Evolutionary conservation across 257 asterid genomes (phyloP).

Genomic region (Nemophila menziesii): DNA sequence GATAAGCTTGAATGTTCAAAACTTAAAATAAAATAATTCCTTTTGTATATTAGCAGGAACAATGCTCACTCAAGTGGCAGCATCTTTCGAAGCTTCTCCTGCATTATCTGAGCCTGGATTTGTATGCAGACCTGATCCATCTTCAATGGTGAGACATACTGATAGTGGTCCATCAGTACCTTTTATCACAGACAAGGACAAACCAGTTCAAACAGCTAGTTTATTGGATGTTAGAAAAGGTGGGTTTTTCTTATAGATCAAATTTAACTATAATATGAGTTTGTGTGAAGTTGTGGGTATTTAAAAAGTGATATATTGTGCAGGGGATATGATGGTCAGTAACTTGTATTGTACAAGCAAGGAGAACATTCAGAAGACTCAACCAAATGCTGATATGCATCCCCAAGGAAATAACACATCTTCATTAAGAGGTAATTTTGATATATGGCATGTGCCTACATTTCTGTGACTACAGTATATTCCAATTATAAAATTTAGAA

Average conservation of each 20-base stretch:
- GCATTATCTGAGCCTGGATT: conserved; percentile 40
- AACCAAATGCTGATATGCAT: conserved; percentile 35
- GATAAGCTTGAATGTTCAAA: conserved; percentile 5
- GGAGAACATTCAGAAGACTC: conserved; percentile 49
- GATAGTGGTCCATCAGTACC: conserved; percentile 39
- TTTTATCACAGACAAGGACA: conserved; percentile 53
- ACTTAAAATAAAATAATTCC: conserved; percentile 9
- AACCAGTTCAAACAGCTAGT: conserved; percentile 31
- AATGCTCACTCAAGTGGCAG: conserved; percentile 32
- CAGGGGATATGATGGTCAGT: conserved; percentile 34
- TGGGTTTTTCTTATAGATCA: conserved; percentile 11
- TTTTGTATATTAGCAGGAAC: conserved; percentile 31
- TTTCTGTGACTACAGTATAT: too few relatives aligned
- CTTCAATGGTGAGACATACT: conserved; percentile 23
- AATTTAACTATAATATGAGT: neutral
- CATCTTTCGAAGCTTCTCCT: conserved; percentile 40
- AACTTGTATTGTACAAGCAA: conserved; percentile 36
- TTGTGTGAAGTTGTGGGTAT: conserved; percentile 3
- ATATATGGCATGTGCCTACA: conserved; percentile 3
- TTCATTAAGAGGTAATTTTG: conserved; percentile 18
- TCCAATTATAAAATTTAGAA: too few relatives aligned
- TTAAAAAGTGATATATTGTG: conserved; percentile 9
- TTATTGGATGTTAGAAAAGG: conserved; percentile 41
- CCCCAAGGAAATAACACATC: conserved; percentile 21
- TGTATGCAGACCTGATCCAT: conserved; percentile 31